Evolutionary conservation across 2,329 filamentous ascomycete genomes (phyloP).

Genomic region (Amauroascus verrucosus): DNA sequence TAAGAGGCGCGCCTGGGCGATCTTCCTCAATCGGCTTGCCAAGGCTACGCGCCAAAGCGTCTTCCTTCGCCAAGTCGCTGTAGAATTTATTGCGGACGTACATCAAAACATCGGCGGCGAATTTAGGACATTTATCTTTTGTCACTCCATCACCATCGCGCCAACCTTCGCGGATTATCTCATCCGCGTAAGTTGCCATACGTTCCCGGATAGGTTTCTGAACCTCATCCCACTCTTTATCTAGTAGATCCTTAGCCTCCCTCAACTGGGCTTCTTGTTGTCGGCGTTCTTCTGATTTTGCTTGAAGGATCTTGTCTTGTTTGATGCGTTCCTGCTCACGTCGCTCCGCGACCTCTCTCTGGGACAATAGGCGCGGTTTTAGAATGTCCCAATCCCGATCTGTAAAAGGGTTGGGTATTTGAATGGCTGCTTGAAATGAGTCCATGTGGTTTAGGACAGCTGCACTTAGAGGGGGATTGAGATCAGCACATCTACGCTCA

Average conservation of each 20-base stretch:
- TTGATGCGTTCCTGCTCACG: slow-evolving; percentile 44
- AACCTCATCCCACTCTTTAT: slow-evolving; percentile 60
- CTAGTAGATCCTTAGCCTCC: slow-evolving; percentile 49
- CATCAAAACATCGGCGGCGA: slow-evolving; percentile 62
- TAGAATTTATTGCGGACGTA: slow-evolving; percentile 59
- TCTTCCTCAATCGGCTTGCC: slow-evolving; percentile 41
- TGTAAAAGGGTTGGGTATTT: slow-evolving; percentile 57
- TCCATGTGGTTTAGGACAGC: slow-evolving; percentile 58
- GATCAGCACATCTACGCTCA: slow-evolving; percentile 55
- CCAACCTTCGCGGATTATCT: slow-evolving; percentile 58
- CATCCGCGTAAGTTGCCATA: slow-evolving; percentile 58
- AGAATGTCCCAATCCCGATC: slow-evolving; percentile 61
- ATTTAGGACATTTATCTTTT: slow-evolving; percentile 54
- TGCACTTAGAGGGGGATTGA: slow-evolving; percentile 55
- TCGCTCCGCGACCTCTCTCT: slow-evolving; percentile 55
- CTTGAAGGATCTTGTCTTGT: slow-evolving; percentile 35
- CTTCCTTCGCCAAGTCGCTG: slow-evolving; percentile 47
- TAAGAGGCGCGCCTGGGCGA: slow-evolving; percentile 45
- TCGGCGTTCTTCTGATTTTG: slow-evolving; percentile 39
- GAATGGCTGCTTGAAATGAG: slow-evolving; percentile 62
- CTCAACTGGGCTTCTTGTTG: slow-evolving; percentile 42
- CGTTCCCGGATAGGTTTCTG: slow-evolving; percentile 58
- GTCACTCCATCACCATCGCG: slow-evolving; percentile 52
- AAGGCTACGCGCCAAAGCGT: slow-evolving; percentile 38
- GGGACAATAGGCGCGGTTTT: slow-evolving; percentile 55